Base-by-base conservation (phyloP, 2,329 filamentous ascomycete species). In the Pyrenochaeta sp. region DNA sequence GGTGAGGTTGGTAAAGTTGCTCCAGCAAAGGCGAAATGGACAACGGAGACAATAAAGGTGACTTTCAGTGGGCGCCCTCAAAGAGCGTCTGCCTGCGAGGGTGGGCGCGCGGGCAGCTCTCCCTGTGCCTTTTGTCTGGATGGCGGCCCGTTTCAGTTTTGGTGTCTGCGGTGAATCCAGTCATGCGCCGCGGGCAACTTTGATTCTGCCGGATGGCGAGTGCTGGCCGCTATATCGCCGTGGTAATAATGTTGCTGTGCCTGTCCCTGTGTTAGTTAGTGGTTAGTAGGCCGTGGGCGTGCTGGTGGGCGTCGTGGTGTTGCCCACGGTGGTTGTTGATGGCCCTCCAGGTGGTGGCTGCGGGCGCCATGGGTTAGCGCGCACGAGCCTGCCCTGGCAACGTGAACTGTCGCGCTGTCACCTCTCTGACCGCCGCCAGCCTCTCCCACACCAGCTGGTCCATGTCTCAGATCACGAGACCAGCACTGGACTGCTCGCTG, bases 261-360 rank as follows among this genome's bases (percentile, higher is more conserved):
- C 58, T 64, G 63, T 64, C 40, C 55, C 66, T 69, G 61, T 58
- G 50, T 29, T 18, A 42, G 57, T 69, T 68, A 68, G 66, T 67
- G 47, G 61, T 67, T 56, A 62, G 56, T 62, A 56, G 30, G 35
- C 54, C 54, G 50, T 50, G 47, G 35, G 40, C 44, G 42, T 45
- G 53, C 47, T n/a, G 51, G 58, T 56, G 41, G 55, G 53, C 41
- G 53, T 53, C 53, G 58, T 53, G 42, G 46, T 53, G 61, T 51
- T 54, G 58, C 58, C 50, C 51, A 38, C 40, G 41, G 56, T 48
- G 51, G 55, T 63, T 60, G 60, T 58, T 60, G 53, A 51, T 56
- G 41, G 40, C 23, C 35, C 32, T 29, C 15, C 34, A 14, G 22
- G 34, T 28, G 29, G 28, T 31, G 36, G 34, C 30, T 37, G 41